Conservation (phyloP, 345 rosid genomes). For the Lagerstroemia speciosa region DNA sequence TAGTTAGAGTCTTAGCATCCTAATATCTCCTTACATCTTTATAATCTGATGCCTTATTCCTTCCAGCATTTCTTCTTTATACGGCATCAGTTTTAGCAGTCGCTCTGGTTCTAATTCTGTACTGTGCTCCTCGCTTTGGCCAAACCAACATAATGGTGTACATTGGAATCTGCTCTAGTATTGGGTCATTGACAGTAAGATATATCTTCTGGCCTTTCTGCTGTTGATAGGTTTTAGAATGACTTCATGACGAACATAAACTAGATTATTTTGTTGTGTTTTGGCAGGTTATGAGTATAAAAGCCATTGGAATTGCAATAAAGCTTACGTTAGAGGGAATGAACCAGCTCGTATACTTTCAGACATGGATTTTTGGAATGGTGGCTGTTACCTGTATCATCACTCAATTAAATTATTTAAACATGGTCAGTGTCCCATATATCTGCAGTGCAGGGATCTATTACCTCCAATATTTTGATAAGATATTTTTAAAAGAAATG, state of each 20-base stretch:
- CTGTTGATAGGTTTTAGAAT: neutral
- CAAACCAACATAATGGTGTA: constrained; percentile 68
- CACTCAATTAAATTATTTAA: constrained; percentile 65
- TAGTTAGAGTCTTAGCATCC: neutral
- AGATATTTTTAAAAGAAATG: neutral
- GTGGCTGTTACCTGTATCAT: constrained; percentile 61
- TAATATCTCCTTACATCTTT: neutral
- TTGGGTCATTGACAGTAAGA: constrained; percentile 64
- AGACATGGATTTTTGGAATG: constrained; percentile 72
- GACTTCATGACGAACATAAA: neutral
- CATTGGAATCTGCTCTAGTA: constrained; percentile 63
- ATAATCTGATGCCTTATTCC: constrained; percentile 4
- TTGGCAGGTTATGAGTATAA: constrained; percentile 71
- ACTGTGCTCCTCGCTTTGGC: constrained; percentile 64
- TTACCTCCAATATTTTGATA: too few relatives aligned
- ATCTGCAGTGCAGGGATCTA: too few relatives aligned
- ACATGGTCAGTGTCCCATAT: constrained; percentile 44
- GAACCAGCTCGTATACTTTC: constrained; percentile 48
- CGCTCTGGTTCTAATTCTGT: constrained; percentile 50
- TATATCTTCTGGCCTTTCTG: neutral
- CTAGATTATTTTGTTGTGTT: neutral
- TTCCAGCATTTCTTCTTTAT: constrained; percentile 66
- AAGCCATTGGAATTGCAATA: constrained; percentile 80
- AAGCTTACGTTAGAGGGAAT: constrained; percentile 57
- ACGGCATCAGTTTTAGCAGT: constrained; percentile 48